Percentiles rank a stretch among this genome's conserved stretches.
phyloP scores from a whole-genome alignment of 2,329 filamentous ascomycete species.

The Fusarium sp. region DNA sequence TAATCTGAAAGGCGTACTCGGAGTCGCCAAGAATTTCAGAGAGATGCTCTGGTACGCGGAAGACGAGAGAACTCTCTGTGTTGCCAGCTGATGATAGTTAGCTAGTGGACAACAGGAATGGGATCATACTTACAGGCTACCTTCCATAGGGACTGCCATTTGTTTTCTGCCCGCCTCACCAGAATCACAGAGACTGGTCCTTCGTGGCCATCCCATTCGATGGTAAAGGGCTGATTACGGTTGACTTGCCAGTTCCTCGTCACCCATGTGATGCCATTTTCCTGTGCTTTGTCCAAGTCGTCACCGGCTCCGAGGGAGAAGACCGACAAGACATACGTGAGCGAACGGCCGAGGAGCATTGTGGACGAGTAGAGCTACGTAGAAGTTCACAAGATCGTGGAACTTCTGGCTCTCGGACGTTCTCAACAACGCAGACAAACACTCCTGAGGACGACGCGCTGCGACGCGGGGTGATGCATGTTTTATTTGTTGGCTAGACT shows the following conservation, averaged over 20 bases:
- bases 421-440: neutral
- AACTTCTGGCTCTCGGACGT: neutral
- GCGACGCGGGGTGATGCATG: neutral
- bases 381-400: neutral
- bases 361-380: neutral
- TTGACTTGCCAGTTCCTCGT: neutral
- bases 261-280: constrained; percentile 2
- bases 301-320: neutral
- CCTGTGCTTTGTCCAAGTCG: neutral
- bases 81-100: neutral
- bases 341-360: neutral
- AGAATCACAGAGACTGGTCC: neutral
- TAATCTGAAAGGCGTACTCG: constrained; percentile 4
- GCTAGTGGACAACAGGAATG: fast-evolving
- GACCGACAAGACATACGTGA: neutral
- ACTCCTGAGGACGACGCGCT: neutral
- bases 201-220: neutral
- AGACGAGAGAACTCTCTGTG: neutral
- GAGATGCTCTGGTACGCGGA: neutral
- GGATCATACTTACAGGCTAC: neutral
- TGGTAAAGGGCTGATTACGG: neutral
- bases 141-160: neutral
- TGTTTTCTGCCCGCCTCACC: neutral
- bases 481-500: neutral
- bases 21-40: neutral